Conservation (phyloP, 164 flowering plant genomes). For the Vitis labrusca region DNA sequence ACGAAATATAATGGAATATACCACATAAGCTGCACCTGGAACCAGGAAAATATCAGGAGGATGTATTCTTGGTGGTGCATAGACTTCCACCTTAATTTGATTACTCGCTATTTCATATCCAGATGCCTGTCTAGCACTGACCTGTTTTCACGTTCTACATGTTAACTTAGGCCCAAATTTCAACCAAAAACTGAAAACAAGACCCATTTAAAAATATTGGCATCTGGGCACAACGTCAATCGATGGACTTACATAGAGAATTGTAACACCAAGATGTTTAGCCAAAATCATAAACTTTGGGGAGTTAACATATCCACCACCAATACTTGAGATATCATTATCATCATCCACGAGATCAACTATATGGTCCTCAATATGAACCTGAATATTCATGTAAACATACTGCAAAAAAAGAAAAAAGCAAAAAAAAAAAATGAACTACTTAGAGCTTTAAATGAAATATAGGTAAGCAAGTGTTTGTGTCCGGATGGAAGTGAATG, state of each 20-base stretch:
- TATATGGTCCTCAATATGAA: constrained; percentile 66
- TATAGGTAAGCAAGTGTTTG: too few relatives aligned
- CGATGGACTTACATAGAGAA: constrained; percentile 60
- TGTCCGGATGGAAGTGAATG: too few relatives aligned
- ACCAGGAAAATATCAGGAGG: constrained; percentile 72
- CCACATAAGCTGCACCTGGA: constrained; percentile 89
- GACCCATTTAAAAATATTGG: not conserved
- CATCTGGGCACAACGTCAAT: constrained; percentile 1
- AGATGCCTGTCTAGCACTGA: constrained; percentile 66
- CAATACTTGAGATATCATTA: constrained; percentile 24
- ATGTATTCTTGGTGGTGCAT: constrained; percentile 66
- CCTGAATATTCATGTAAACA: constrained; percentile 68
- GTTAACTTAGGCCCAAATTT: constrained; percentile 2
- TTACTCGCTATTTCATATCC: constrained; percentile 77
- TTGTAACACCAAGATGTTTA: constrained; percentile 63
- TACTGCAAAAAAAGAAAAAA: constrained; percentile 41
- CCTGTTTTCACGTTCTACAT: constrained; percentile 40
- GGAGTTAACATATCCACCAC: constrained; percentile 24
- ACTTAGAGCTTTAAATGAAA: too few relatives aligned
- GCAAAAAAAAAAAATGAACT: too few relatives aligned
- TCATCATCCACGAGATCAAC: constrained; percentile 49
- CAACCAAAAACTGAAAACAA: not conserved
- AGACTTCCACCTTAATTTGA: constrained; percentile 75
- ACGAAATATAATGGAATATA: constrained; percentile 26
- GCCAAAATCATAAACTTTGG: constrained; percentile 58